A percentile compares a stretch with the other conserved stretches of the same genome.
phyloP scores from a whole-genome alignment of 208 protist species.

The Wallacemonas sp. region DNA sequence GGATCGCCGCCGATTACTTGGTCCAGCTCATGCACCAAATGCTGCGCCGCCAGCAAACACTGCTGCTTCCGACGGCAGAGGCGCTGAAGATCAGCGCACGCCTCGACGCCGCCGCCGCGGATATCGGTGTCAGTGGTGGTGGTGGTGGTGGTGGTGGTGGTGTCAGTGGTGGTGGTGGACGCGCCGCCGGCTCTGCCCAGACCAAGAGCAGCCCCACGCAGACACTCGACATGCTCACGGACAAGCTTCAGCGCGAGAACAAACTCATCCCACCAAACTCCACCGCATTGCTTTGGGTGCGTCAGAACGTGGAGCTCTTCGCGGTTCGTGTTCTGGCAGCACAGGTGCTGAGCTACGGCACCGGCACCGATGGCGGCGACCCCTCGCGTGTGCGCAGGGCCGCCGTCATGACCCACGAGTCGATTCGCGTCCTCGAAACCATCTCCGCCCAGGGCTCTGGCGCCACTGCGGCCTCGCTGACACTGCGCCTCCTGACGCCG shows the following conservation, averaged over 20 bases:
- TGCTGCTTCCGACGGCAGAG: constrained; percentile 41
- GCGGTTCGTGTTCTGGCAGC: constrained; percentile 66
- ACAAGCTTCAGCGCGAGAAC: constrained; percentile 13
- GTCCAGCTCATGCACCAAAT: constrained; percentile 58
- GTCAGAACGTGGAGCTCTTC: constrained; percentile 63
- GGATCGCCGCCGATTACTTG: constrained; percentile 78
- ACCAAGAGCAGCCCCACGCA: not conserved
- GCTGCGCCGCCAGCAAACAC: constrained; percentile 66
- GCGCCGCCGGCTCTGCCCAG: not conserved
- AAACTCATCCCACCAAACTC: constrained; percentile 67
- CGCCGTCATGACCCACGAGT: constrained; percentile 58
- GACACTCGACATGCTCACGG: constrained; percentile 3
- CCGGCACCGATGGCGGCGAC: constrained; percentile 75
- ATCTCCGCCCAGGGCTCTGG: constrained; percentile 56
- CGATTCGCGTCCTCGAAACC: constrained; percentile 53
- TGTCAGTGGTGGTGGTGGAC: not conserved
- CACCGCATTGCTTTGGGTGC: constrained; percentile 79
- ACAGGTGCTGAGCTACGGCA: constrained; percentile 78
- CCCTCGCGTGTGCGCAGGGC: constrained; percentile 76
- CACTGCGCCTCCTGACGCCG: constrained; percentile 66
- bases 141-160: not conserved
- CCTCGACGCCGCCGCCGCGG: not conserved
- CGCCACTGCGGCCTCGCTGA: constrained; percentile 69
- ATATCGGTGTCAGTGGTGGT: not conserved
- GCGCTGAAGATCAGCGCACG: constrained; percentile 7